A percentile compares a stretch with the other conserved stretches of the same genome.
Evolutionary conservation across 1,284 basidiomycete species (phyloP).

Genomic region (Tilletia caries): DNA sequence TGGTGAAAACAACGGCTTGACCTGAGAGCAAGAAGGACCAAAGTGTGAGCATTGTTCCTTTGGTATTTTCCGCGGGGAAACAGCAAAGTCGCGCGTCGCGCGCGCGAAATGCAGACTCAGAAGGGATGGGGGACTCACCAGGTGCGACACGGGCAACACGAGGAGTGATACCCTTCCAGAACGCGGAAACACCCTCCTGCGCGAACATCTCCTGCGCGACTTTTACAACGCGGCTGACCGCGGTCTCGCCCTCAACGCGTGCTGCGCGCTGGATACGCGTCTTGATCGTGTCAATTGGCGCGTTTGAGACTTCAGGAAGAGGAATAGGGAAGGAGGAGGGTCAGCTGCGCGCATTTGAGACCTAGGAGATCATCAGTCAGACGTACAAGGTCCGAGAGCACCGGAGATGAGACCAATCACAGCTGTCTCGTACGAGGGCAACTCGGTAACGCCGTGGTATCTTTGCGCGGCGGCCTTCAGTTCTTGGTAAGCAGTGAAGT

Average conservation of each 20-base stretch:
- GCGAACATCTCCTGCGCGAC: slow-evolving; percentile 91
- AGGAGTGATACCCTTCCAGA: slow-evolving; percentile 84
- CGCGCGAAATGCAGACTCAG: background rate
- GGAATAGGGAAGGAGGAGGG: background rate
- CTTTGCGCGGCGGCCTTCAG: slow-evolving; percentile 76
- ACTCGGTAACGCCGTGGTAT: slow-evolving; percentile 61
- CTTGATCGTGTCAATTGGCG: slow-evolving; percentile 96
- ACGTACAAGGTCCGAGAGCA: slow-evolving; percentile 75
- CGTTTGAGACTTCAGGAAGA: slow-evolving; percentile 70
- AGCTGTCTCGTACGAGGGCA: slow-evolving; percentile 87
- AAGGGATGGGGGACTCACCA: slow-evolving; percentile 18
- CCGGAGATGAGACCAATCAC: slow-evolving; percentile 90
- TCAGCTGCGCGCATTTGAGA: too few relatives aligned
- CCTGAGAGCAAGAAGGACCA: slow-evolving; percentile 56
- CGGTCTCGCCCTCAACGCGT: slow-evolving; percentile 71
- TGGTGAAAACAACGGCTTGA: slow-evolving; percentile 60
- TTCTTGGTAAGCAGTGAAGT: slow-evolving; percentile 98
- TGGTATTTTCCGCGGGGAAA: too few relatives aligned
- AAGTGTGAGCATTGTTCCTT: too few relatives aligned
- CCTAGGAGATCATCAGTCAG: too few relatives aligned
- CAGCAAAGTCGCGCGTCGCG: background rate
- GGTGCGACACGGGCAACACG: slow-evolving; percentile 93
- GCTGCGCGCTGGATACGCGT: slow-evolving; percentile 78
- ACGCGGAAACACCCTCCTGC: slow-evolving; percentile 80
- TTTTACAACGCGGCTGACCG: slow-evolving; percentile 67